A percentile compares a stretch with the other conserved stretches of the same genome.
Evolutionary conservation across 257 asterid species (phyloP).

Genomic region (Nicotiana tomentosiformis): DNA sequence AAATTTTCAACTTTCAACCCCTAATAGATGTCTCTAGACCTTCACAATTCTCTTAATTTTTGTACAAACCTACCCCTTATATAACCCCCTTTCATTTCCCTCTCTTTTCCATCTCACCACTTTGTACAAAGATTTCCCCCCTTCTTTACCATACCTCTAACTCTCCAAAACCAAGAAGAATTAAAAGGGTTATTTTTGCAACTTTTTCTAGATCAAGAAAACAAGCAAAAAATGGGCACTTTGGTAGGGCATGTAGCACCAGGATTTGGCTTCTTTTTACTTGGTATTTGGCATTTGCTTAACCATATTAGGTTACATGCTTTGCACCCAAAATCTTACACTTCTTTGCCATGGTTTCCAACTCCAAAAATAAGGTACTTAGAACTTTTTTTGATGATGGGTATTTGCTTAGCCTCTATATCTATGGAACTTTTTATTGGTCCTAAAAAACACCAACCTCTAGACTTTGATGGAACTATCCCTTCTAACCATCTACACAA

Average conservation of each 20-base stretch:
- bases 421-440: conserved; percentile 47
- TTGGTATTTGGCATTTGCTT: conserved; percentile 78
- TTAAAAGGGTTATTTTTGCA: neutral
- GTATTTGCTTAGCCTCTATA: conserved; percentile 31
- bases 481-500: conserved; percentile 51
- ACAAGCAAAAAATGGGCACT: conserved; percentile 38
- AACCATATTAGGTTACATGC: conserved; percentile 57
- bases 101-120: neutral
- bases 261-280: conserved; percentile 54
- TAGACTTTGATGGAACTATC: conserved; percentile 44
- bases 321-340: conserved; percentile 50
- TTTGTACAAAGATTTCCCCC: neutral
- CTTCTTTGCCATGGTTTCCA: conserved; percentile 65
- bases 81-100: neutral
- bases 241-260: conserved; percentile 62
- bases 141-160: neutral
- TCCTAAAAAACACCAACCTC: conserved; percentile 43
- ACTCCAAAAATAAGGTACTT: conserved; percentile 32
- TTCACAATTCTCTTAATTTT: neutral
- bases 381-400: conserved; percentile 53
- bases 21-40: neutral
- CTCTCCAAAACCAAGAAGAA: neutral
- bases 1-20: neutral
- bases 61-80: neutral
- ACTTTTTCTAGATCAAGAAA: neutral